Conservation (phyloP, 345 rosid genomes). For the Populus davidiana region DNA sequence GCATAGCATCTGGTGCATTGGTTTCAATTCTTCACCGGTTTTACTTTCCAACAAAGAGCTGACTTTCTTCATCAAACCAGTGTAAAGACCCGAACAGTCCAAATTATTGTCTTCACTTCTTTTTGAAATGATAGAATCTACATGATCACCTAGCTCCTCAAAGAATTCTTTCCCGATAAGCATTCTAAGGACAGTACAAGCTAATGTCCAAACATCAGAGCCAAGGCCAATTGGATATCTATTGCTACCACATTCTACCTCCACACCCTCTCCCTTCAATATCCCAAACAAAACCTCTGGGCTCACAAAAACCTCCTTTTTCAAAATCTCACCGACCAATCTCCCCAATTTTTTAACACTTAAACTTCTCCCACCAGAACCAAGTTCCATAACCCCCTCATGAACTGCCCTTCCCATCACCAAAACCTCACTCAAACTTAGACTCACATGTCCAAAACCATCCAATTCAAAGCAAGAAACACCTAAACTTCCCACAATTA, state of each 20-base stretch:
- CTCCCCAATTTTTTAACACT: slow-evolving; percentile 27
- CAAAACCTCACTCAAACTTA: slow-evolving; percentile 54
- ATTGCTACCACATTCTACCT: slow-evolving; percentile 22
- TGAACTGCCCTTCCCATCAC: slow-evolving; percentile 39
- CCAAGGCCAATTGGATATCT: slow-evolving; percentile 29
- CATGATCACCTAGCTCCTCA: slow-evolving; percentile 35
- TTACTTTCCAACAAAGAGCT: slow-evolving; percentile 32
- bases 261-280: slow-evolving; percentile 35
- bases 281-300: slow-evolving; percentile 60
- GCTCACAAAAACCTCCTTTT: slow-evolving; percentile 47
- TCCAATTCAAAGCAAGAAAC: slow-evolving; percentile 56
- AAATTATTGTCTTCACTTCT: slow-evolving; percentile 26
- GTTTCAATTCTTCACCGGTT: slow-evolving; percentile 32
- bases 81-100: slow-evolving; percentile 30
- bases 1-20: slow-evolving; percentile 42
- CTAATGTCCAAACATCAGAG: slow-evolving; percentile 77
- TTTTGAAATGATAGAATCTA: slow-evolving; percentile 23
- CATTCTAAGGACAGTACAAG: slow-evolving; percentile 54
- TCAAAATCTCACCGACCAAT: slow-evolving; percentile 32
- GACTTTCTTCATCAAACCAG: slow-evolving; percentile 41
- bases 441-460: slow-evolving; percentile 50
- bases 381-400: slow-evolving; percentile 21
- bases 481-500: slow-evolving; percentile 54
- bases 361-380: slow-evolving; percentile 28
- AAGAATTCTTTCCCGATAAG: slow-evolving; percentile 48